These are phyloP conservation scores for Globisporangium perplexum DNA, from an alignment of 352 stramenopile species.

Conservation along the genomic window DNA sequence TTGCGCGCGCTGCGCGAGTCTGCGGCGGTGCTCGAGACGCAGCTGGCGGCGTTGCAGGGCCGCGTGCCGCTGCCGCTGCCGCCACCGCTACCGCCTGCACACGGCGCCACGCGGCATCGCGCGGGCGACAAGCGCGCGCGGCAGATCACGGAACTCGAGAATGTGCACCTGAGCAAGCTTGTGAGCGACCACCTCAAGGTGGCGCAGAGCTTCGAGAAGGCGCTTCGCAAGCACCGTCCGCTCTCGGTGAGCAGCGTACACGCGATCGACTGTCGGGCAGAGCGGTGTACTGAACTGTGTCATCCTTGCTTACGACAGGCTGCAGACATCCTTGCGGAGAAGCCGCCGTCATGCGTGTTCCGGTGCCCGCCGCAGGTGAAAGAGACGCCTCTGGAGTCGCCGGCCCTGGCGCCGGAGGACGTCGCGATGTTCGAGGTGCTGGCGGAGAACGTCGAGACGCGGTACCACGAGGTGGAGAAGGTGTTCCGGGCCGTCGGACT, in stretches of 20 bases:
- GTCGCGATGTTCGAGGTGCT: background rate
- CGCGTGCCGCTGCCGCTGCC: background rate
- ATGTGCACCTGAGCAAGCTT: slow-evolving; percentile 20
- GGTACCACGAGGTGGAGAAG: slow-evolving; percentile 7
- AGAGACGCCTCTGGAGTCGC: background rate
- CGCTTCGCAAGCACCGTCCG: slow-evolving; percentile 14
- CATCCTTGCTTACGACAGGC: background rate
- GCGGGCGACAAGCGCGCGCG: background rate
- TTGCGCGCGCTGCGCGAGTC: slow-evolving; percentile 3
- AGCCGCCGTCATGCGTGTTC: background rate
- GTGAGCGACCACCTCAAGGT: slow-evolving; percentile 23
- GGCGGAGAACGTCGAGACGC: slow-evolving; percentile 2
- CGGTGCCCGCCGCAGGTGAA: background rate
- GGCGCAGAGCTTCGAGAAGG: slow-evolving; percentile 16
- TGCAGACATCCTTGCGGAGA: background rate
- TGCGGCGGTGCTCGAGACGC: background rate
- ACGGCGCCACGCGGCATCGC: too few species aligned
- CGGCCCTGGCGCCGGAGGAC: background rate
- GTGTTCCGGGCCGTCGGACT: slow-evolving; percentile 4
- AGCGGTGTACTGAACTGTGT: background rate
- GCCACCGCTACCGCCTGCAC: background rate
- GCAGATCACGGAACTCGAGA: slow-evolving; percentile 8
- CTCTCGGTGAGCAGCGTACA: slow-evolving; percentile 9
- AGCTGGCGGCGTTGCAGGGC: background rate
- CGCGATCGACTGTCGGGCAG: too few species aligned